Evolutionary conservation across 148 eudicot species (phyloP).

Genomic region (Persicaria maculosa): DNA sequence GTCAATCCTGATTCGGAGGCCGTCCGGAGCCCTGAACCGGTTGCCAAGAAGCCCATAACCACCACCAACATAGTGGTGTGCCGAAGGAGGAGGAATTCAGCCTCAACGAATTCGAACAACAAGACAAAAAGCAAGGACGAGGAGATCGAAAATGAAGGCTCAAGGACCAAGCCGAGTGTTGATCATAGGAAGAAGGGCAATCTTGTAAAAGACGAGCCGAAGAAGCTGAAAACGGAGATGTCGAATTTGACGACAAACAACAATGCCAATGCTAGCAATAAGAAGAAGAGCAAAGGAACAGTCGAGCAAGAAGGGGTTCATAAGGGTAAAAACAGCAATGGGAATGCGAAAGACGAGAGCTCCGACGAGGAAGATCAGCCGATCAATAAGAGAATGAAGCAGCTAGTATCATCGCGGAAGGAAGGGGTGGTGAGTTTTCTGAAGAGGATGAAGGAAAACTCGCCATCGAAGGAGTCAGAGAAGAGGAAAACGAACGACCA

Average conservation of each 20-base stretch:
- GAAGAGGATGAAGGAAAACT: constrained; percentile 33
- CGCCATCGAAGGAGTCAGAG: constrained; percentile 15
- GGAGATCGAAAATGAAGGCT: constrained; percentile 8
- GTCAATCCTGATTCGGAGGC: constrained; percentile 19
- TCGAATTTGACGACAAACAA: constrained; percentile 20
- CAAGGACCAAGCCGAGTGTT: background rate
- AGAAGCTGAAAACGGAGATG: constrained; percentile 23
- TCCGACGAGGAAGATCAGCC: background rate
- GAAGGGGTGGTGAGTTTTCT: constrained; percentile 31
- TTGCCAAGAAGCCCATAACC: constrained; percentile 16
- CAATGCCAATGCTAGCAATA: constrained; percentile 3
- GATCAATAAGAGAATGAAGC: background rate
- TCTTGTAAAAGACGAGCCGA: constrained; percentile 2
- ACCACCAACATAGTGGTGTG: constrained; percentile 36
- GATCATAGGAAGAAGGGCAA: constrained; percentile 12
- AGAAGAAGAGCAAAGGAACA: constrained; percentile 7
- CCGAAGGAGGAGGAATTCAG: constrained; percentile 17
- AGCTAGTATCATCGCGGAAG: constrained; percentile 7
- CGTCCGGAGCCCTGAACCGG: constrained; percentile 18
- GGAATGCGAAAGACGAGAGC: background rate
- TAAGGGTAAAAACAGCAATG: constrained; percentile 1
- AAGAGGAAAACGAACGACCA: background rate
- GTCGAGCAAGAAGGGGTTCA: background rate
- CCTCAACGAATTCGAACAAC: constrained; percentile 17
- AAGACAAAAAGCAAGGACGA: constrained; percentile 7